Base-by-base conservation (phyloP, 257 asterid genomes). In the Datura wrightii region DNA sequence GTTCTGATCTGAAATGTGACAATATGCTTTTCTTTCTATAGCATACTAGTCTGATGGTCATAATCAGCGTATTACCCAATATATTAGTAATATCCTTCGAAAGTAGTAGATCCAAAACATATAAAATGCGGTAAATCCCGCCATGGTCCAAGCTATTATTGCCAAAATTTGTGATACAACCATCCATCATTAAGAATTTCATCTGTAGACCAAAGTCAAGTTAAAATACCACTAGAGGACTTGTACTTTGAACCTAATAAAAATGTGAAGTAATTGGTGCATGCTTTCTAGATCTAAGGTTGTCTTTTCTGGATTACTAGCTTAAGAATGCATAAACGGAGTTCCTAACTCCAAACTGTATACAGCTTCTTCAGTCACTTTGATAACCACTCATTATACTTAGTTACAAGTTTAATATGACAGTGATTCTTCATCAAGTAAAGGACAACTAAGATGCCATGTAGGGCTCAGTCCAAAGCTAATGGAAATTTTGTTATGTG, bases 1-100 rank as follows among this genome's bases (percentile, higher is more conserved):
- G n/a, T 46, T 72, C 46, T 44, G 58, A 72, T 72, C 14, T 44
- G 80, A 72, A 71, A 72, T 72, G 79, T 8, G 34, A 44, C 56
- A 9, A 42, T n/a, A 19, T 71, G 39, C 56, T 71, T 42, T 46
- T 44, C 39, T 71, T 44, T 72, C 56, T 44, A n/a, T 72, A 72
- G 10, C 58, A 44, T 72, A n/a, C 80, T 19, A 72, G 80, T 72
- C 41, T 41, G 39, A 71, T 46, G 34, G n/a, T 42, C 55, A 71
- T 71, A 71, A 42, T 44, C 79, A 71, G 55, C 18, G 52, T 69
- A 69, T 41, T 41, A 41, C 10, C 53, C 79, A 41, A 41, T 41
- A 69, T 41, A 16, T 67, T 39, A 70, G 79, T 70, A 70, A 41
- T 70, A 9, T 16, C 10, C 55, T 44, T n/a, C 52, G 56, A 71